phyloP scores from a whole-genome alignment of 2,329 filamentous ascomycete genomes.

The Didymosphaeria variabile region DNA sequence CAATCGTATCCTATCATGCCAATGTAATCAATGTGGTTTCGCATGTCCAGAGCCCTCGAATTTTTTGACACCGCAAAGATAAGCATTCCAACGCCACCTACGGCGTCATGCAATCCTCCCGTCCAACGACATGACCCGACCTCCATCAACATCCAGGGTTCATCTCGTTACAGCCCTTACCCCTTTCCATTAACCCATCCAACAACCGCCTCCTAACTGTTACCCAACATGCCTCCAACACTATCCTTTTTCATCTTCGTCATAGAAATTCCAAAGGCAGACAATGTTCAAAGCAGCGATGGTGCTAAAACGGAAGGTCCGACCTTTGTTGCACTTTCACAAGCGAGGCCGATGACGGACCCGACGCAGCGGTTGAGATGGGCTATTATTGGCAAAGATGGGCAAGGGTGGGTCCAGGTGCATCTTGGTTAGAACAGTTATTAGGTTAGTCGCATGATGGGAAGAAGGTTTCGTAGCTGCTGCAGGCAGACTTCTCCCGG shows the following conservation, averaged over 20 bases:
- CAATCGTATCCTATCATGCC: no score
- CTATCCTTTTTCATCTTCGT: slow-evolving; percentile 1
- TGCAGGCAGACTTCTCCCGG: neutral
- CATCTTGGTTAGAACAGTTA: neutral
- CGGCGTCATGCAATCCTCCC: no score
- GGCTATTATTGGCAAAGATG: slow-evolving; percentile 5
- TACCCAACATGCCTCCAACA: slow-evolving; percentile 6
- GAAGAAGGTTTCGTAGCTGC: neutral
- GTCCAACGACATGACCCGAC: no score
- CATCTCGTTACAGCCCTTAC: no score
- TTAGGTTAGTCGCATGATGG: neutral
- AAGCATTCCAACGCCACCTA: no score
- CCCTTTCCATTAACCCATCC: neutral
- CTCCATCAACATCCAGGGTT: neutral
- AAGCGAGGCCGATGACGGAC: slow-evolving; percentile 4
- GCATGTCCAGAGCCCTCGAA: no score
- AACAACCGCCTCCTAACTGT: neutral
- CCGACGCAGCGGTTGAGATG: neutral
- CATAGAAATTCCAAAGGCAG: neutral
- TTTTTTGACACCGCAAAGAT: no score
- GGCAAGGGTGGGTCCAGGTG: neutral
- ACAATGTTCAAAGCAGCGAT: slow-evolving; percentile 1
- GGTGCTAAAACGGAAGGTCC: slow-evolving; percentile 4
- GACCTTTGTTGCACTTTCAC: neutral
- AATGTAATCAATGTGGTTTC: no score